Conservation (phyloP, 345 rosid genomes). For the Gossypium australe region DNA sequence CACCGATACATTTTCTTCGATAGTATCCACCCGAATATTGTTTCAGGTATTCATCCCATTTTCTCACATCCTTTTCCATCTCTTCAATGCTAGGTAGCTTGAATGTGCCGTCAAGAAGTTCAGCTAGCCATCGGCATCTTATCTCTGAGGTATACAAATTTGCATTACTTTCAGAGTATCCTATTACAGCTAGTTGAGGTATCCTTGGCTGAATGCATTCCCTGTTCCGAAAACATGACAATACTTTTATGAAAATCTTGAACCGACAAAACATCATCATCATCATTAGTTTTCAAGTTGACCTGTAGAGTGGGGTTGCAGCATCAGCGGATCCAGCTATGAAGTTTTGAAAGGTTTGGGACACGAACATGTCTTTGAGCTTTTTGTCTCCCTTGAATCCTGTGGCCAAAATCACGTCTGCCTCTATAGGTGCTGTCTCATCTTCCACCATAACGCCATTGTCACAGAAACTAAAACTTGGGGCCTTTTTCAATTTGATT, state of each 20-base stretch:
- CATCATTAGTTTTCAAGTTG: no score
- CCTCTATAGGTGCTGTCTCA: slow-evolving; percentile 14
- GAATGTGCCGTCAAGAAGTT: slow-evolving; percentile 22
- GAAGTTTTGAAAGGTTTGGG: slow-evolving; percentile 22
- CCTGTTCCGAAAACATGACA: slow-evolving; percentile 6
- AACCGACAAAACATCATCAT: no score
- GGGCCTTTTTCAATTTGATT: slow-evolving; percentile 23
- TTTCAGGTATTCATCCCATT: slow-evolving; percentile 26
- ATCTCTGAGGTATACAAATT: slow-evolving; percentile 23
- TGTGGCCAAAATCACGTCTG: slow-evolving; percentile 27
- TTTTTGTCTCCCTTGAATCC: slow-evolving; percentile 28
- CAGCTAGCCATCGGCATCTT: slow-evolving; percentile 26
- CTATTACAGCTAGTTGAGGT: slow-evolving; percentile 30
- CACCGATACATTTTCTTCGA: slow-evolving; percentile 18
- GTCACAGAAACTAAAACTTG: slow-evolving; percentile 19
- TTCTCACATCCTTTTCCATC: slow-evolving; percentile 26
- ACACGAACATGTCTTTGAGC: slow-evolving; percentile 26
- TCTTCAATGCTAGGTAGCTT: slow-evolving; percentile 20
- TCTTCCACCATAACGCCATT: slow-evolving; percentile 16
- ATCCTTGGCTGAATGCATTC: slow-evolving; percentile 29
- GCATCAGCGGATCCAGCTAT: slow-evolving; percentile 11
- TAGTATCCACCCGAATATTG: slow-evolving; percentile 8
- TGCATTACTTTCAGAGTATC: slow-evolving; percentile 21
- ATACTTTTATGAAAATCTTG: no score
- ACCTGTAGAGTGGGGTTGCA: slow-evolving; percentile 27